phyloP scores from a whole-genome alignment of 345 rosid species.

The Xanthoceras sorbifolium region DNA sequence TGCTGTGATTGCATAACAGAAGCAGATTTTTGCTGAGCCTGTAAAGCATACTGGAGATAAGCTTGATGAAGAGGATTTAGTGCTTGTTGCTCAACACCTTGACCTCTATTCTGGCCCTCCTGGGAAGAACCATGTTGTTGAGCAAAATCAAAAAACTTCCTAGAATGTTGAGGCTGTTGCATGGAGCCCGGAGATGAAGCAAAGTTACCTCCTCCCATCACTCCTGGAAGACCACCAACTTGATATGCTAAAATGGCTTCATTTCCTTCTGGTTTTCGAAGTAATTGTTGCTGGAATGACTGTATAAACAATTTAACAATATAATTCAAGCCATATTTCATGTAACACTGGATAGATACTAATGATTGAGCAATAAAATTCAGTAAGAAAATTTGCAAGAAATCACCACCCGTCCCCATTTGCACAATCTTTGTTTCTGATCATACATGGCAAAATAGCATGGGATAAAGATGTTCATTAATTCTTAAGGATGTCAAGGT shows the following conservation, averaged over 20 bases:
- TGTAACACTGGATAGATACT: background rate
- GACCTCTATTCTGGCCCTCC: conserved; percentile 68
- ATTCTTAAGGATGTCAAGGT: background rate
- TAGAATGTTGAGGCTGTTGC: conserved; percentile 80
- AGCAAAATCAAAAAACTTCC: conserved; percentile 75
- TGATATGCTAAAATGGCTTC: conserved; percentile 79
- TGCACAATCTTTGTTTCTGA: background rate
- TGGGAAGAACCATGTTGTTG: conserved; percentile 70
- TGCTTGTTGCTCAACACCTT: conserved; percentile 59
- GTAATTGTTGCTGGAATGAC: conserved; percentile 66
- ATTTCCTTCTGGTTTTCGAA: conserved; percentile 72
- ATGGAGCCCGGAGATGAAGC: conserved; percentile 67
- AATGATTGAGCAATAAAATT: background rate
- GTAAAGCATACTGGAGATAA: conserved; percentile 74
- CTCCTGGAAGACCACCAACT: conserved; percentile 68
- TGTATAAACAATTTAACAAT: conserved; percentile 33
- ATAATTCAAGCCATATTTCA: conserved; percentile 9
- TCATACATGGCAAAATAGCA: background rate
- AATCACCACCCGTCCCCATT: background rate
- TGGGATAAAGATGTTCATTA: background rate
- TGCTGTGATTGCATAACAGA: conserved; percentile 55
- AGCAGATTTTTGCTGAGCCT: conserved; percentile 70
- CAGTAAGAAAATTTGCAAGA: background rate
- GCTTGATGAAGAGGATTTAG: conserved; percentile 85
- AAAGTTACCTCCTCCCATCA: conserved; percentile 66